Evolutionary conservation across 352 stramenopile genomes (phyloP).

Genomic region (Globisporangium mamillatum): DNA sequence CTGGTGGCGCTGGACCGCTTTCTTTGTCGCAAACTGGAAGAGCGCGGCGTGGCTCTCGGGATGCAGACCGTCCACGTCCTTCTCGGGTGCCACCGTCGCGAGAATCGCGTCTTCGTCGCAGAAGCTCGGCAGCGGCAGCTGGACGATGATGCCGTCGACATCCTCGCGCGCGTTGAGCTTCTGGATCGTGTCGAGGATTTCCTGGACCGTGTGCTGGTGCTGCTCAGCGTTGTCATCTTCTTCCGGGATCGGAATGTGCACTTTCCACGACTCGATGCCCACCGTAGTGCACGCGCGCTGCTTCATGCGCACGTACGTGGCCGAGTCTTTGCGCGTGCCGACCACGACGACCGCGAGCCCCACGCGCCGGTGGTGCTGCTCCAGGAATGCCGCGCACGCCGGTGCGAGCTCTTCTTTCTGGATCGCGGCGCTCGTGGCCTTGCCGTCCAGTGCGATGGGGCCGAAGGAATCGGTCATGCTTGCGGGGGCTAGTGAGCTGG

Average conservation of each 20-base stretch:
- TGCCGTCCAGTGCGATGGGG: conserved; percentile 64
- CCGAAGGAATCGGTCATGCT: neutral
- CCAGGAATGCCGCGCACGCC: conserved; percentile 51
- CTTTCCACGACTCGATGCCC: conserved; percentile 90
- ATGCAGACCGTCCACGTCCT: conserved; percentile 99
- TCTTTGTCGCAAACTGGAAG: conserved; percentile 66
- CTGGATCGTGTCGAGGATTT: conserved; percentile 54
- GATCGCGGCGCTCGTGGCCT: conserved; percentile 82
- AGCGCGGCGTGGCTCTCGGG: conserved; percentile 95
- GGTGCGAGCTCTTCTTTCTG: conserved; percentile 79
- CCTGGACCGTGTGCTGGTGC: conserved; percentile 19
- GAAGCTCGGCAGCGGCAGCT: conserved; percentile 91
- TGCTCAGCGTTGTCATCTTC: conserved; percentile 7
- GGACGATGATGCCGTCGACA: conserved; percentile 86
- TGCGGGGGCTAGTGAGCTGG: neutral
- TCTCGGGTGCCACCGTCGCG: conserved; percentile 85
- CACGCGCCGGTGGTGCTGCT: conserved; percentile 54
- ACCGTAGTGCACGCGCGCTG: conserved; percentile 94
- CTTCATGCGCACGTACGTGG: conserved; percentile 99
- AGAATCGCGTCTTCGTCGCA: conserved; percentile 94
- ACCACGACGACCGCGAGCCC: conserved; percentile 98
- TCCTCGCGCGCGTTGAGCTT: conserved; percentile 62
- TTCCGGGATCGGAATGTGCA: conserved; percentile 42
- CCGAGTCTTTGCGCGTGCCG: conserved; percentile 92
- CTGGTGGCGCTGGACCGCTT: conserved; percentile 17